These are phyloP conservation scores for Brachypodium distachyon DNA, from an alignment of 202 grass and related monocot species.

Conservation along the genomic window DNA sequence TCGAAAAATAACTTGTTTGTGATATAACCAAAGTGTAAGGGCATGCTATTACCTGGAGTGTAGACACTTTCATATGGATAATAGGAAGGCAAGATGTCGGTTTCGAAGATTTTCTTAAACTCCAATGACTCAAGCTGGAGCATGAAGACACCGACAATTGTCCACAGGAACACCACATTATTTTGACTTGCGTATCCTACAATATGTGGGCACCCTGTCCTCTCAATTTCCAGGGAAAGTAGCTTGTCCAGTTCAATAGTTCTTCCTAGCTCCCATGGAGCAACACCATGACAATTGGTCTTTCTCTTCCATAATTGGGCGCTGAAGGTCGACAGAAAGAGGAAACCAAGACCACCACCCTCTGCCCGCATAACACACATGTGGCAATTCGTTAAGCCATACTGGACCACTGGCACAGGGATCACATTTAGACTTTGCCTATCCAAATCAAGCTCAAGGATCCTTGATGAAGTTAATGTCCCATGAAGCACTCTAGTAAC, in stretches of 20 bases:
- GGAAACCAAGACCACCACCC: neutral
- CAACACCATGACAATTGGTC: neutral
- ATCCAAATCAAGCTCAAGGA: neutral
- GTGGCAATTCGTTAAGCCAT: neutral
- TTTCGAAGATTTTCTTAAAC: neutral
- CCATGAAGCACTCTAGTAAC: neutral
- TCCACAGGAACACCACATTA: neutral
- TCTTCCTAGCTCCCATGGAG: neutral
- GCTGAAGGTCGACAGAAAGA: neutral
- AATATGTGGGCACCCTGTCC: neutral
- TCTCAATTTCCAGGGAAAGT: neutral
- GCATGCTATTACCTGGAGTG: neutral
- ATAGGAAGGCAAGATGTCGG: neutral
- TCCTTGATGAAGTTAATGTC: neutral
- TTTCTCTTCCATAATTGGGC: neutral
- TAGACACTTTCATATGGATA: neutral
- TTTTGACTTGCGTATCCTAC: neutral
- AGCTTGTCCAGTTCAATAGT: conserved; percentile 8
- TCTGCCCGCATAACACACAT: neutral
- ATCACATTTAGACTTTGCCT: neutral
- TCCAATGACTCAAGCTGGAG: neutral
- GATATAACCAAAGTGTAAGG: neutral
- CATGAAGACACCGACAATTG: neutral
- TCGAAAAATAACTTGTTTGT: neutral
- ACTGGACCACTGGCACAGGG: neutral